Conservation (phyloP, 257 asterid species). For the Fraxinus excelsior region DNA sequence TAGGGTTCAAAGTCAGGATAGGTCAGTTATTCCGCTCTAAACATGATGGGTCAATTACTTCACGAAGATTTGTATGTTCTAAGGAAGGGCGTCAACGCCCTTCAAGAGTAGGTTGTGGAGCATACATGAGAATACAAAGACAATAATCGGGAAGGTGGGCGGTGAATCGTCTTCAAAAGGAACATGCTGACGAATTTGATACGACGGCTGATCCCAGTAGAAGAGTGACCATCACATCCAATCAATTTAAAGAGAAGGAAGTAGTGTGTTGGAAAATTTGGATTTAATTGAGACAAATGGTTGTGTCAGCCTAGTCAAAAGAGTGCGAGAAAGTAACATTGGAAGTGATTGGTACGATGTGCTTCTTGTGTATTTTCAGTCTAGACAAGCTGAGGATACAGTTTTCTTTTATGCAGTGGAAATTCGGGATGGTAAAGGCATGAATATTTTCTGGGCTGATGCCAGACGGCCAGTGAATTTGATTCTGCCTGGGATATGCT, state of each 20-base stretch:
- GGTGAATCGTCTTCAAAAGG: constrained; percentile 83
- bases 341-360: constrained; percentile 63
- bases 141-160: constrained; percentile 78
- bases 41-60: constrained; percentile 84
- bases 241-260: constrained; percentile 60
- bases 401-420: constrained; percentile 87
- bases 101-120: constrained; percentile 91
- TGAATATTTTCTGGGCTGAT: constrained; percentile 83
- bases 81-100: constrained; percentile 98
- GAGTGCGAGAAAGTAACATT: constrained; percentile 53
- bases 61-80: constrained; percentile 91
- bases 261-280: constrained; percentile 63
- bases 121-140: constrained; percentile 89
- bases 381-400: constrained; percentile 78
- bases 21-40: constrained; percentile 93
- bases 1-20: constrained; percentile 75
- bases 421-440: constrained; percentile 66
- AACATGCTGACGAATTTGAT: constrained; percentile 70
- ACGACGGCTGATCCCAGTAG: constrained; percentile 43
- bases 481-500: constrained; percentile 54
- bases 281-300: constrained; percentile 83
- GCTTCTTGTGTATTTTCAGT: constrained; percentile 83
- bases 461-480: constrained; percentile 57
- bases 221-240: constrained; percentile 46
- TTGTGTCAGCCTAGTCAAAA: constrained; percentile 71